A percentile compares a stretch with the other conserved stretches of the same genome.
Evolutionary conservation across 1,284 basidiomycete species (phyloP).

Genomic region (Laetiporus sulphureus): DNA sequence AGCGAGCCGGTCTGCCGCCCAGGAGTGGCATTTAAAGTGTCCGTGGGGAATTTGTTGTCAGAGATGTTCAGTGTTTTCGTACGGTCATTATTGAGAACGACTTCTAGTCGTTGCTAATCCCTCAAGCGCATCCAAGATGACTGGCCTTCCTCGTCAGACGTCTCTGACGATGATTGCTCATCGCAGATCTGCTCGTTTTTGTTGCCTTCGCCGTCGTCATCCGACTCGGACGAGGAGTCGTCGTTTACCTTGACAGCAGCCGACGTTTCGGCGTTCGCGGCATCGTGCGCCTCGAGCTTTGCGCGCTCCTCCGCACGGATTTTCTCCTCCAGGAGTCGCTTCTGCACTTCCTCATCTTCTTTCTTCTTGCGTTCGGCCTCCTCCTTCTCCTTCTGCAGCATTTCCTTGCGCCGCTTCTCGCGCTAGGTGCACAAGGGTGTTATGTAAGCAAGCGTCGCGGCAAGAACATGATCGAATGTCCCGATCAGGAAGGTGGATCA

Average conservation of each 20-base stretch:
- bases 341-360: slow-evolving; percentile 26
- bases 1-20: no score
- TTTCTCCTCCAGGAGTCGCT: slow-evolving; percentile 33
- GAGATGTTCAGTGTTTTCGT: no score
- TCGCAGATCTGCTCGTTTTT: slow-evolving; percentile 24
- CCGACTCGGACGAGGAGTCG: slow-evolving; percentile 14
- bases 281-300: slow-evolving; percentile 8
- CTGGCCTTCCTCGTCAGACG: slow-evolving; percentile 10
- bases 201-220: slow-evolving; percentile 19
- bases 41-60: no score
- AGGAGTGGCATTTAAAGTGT: no score
- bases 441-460: slow-evolving; percentile 5
- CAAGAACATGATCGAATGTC: slow-evolving; percentile 1
- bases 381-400: slow-evolving; percentile 33
- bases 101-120: no score
- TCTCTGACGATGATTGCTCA: slow-evolving; percentile 22
- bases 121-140: no score
- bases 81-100: no score
- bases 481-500: slow-evolving; percentile 8
- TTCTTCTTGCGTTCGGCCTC: slow-evolving; percentile 30
- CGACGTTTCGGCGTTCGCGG: slow-evolving; percentile 4
- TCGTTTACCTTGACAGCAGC: slow-evolving; percentile 24
- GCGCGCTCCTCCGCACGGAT: slow-evolving; percentile 30
- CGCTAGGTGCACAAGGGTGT: slow-evolving; percentile 30
- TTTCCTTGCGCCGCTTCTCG: slow-evolving; percentile 53